A percentile compares a stretch with the other conserved stretches of the same genome.
phyloP scores from a whole-genome alignment of 371 early-diverging fungal species.

The Mortierella sp. region DNA sequence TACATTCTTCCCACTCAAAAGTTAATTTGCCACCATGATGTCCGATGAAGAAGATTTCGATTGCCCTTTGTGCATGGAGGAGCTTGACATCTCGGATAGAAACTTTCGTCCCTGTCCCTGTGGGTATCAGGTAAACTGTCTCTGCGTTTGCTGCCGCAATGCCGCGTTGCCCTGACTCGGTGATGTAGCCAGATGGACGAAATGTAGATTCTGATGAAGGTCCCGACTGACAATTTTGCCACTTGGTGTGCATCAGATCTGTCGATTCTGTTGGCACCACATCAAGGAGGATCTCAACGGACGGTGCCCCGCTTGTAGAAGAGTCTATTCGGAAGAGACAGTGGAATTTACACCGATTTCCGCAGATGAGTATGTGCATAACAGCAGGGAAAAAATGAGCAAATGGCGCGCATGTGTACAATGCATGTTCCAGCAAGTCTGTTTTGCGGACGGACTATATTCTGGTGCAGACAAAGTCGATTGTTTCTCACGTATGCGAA shows the following conservation, averaged over 20 bases:
- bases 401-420: no score
- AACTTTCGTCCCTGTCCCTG: conserved; percentile 97
- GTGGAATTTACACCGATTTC: conserved; percentile 92
- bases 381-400: no score
- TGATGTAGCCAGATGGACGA: not conserved
- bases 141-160: no score
- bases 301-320: conserved; percentile 94
- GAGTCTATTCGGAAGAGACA: conserved; percentile 86
- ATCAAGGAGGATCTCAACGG: conserved; percentile 93
- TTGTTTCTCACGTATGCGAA: no score
- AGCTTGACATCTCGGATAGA: conserved; percentile 93
- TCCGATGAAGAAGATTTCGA: conserved; percentile 89
- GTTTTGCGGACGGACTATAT: no score
- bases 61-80: conserved; percentile 98
- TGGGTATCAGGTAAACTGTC: conserved; percentile 89
- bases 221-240: not conserved
- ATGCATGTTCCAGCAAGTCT: no score
- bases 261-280: conserved; percentile 98
- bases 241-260: conserved; percentile 74
- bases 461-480: no score
- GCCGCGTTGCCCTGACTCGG: no score
- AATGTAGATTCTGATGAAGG: not conserved
- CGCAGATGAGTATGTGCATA: conserved; percentile 87
- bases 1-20: conserved; percentile 3
- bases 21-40: conserved; percentile 34